These are phyloP conservation scores for Carex parvula DNA, from an alignment of 176 grass and related monocot species.

Conservation along the genomic window DNA sequence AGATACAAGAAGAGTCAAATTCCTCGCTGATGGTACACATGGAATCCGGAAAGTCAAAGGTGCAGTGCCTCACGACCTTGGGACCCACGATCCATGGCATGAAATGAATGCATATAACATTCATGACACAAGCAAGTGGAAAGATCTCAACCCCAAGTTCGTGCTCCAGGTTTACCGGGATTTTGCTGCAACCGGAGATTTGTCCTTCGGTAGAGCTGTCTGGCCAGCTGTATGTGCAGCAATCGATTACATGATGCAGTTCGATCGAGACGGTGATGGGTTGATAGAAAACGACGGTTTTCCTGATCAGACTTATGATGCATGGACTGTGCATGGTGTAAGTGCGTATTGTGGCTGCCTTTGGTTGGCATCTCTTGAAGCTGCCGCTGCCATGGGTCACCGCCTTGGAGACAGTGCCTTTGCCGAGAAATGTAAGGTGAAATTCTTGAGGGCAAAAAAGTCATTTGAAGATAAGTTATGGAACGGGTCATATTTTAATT, in stretches of 20 bases:
- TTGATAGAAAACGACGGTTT: slow-evolving; percentile 97
- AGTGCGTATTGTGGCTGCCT: slow-evolving; percentile 90
- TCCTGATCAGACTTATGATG: slow-evolving; percentile 98
- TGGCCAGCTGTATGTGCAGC: slow-evolving; percentile 84
- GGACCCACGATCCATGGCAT: slow-evolving; percentile 93
- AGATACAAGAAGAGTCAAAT: slow-evolving; percentile 80
- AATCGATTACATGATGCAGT: slow-evolving; percentile 89
- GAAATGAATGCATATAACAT: slow-evolving; percentile 99
- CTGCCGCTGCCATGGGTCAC: slow-evolving; percentile 88
- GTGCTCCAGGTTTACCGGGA: slow-evolving; percentile 94
- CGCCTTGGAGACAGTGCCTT: slow-evolving; percentile 61
- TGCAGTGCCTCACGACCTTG: slow-evolving; percentile 93
- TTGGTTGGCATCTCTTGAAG: slow-evolving; percentile 94
- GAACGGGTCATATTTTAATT: slow-evolving; percentile 98
- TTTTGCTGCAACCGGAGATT: slow-evolving; percentile 83
- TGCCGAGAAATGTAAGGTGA: slow-evolving; percentile 81
- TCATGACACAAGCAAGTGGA: slow-evolving; percentile 97
- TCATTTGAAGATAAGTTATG: slow-evolving; percentile 82
- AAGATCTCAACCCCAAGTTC: slow-evolving; percentile 98
- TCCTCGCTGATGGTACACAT: slow-evolving; percentile 72
- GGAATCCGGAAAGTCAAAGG: slow-evolving; percentile 88
- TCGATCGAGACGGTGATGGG: slow-evolving; percentile 78
- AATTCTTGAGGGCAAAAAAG: slow-evolving; percentile 81
- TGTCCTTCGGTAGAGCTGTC: slow-evolving; percentile 74
- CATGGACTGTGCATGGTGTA: slow-evolving; percentile 91